Base-by-base conservation (phyloP, 129 eudicot species). In the Pulicaria dysenterica region DNA sequence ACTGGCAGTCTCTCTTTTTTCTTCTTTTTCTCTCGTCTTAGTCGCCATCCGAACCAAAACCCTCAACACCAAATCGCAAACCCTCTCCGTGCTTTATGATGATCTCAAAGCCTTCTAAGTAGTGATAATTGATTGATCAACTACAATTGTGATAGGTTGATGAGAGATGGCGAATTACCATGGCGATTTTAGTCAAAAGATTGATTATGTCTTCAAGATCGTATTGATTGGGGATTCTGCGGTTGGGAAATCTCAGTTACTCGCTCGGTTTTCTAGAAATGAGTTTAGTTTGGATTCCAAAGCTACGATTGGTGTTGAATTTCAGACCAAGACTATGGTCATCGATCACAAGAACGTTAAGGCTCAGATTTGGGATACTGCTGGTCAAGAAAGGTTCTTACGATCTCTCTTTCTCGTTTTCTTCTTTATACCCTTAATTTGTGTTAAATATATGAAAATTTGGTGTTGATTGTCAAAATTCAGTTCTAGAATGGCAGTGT, bases 361-460 rank as follows among this genome's bases (percentile, higher is more conserved):
- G 83, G 95, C 95, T 63, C 95, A 88, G 87, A 88, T 88, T 79
- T 88, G 95, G 91, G 95, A 88, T 64, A 88, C 95, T 19, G 91
- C 91, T 44, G 95, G 95, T 65, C 95, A 88, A 70, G 95, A 88
- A 63, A 83, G 95, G 95, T 88, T 34, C 34, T 61, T 60, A 12
- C 6, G 24, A 8, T 40, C 14, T 39, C 10, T 38, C 13, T 46
- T 64, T 6, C 9, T 19, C 34, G 1, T 14, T 51, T 51, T 4
- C 4, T 4, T 54, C 31, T 24, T 24, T 24, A 24, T 24, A 24
- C 31, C 31, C 31, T 24, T 24, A 24, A 24, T 24, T 24, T 24
- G 31, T 24, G 31, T 24, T 24, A 2, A 24, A 24, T 24, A 24
- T 24, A 24, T 24, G 31, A 24, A 24, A 24, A 24, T 24, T 24